These are phyloP conservation scores for Gamarada debralockiae DNA, from an alignment of 495 filamentous ascomycete genomes.

Conservation along the genomic window DNA sequence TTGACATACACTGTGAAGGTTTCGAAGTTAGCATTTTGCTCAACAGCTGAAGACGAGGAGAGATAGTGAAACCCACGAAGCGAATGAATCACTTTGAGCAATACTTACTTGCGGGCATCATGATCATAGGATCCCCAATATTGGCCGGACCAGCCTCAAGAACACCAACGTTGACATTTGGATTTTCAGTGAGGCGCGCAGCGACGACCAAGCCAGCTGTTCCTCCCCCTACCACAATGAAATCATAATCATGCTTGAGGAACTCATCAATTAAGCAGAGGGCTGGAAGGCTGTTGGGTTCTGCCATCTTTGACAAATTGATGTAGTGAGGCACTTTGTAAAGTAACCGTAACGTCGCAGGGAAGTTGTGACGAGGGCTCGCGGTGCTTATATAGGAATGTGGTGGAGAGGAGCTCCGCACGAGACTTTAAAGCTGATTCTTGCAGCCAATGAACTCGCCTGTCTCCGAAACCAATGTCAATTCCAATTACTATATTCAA, in stretches of 20 bases:
- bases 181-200: conserved; percentile 41
- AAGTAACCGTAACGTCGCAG: no score
- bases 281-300: background rate
- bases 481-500: no score
- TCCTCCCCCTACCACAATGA: conserved; percentile 41
- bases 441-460: no score
- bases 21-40: conserved; percentile 21
- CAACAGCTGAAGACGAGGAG: conserved; percentile 37
- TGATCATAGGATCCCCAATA: background rate
- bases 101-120: conserved; percentile 51
- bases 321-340: no score
- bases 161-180: conserved; percentile 32
- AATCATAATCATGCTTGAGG: background rate
- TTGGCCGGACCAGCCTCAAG: conserved; percentile 42
- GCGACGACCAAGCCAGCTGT: conserved; percentile 84
- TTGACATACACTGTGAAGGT: conserved; percentile 27
- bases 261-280: background rate
- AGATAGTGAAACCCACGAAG: no score
- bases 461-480: no score
- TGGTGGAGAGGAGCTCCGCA: no score
- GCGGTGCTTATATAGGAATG: no score
- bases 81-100: no score
- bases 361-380: no score
- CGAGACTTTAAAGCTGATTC: no score
- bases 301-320: background rate